Conservation (phyloP, 228 moss, liverwort and hornwort species). For the Sphagnum magellanicum region DNA sequence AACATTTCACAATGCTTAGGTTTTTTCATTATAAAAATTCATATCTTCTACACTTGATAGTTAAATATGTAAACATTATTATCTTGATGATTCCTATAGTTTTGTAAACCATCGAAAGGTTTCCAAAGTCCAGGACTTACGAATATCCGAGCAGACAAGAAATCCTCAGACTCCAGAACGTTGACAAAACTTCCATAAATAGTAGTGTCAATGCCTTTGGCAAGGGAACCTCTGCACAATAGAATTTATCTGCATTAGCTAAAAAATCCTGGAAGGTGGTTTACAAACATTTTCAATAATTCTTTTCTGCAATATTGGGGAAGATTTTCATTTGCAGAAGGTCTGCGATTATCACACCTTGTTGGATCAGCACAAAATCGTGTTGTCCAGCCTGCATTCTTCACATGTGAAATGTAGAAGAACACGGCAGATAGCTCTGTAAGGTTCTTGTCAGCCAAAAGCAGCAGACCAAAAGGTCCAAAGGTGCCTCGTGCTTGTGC, state of each 20-base stretch:
- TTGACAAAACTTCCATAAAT: constrained; percentile 60
- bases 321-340: no score
- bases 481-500: constrained; percentile 50
- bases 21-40: constrained; percentile 19
- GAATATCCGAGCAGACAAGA: constrained; percentile 59
- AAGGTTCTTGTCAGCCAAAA: constrained; percentile 36
- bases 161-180: constrained; percentile 42
- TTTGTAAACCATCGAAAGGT: no score
- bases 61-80: not conserved
- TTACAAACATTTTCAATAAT: no score
- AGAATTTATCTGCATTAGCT: no score
- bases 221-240: constrained; percentile 57
- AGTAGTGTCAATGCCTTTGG: constrained; percentile 55
- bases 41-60: not conserved
- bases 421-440: constrained; percentile 64
- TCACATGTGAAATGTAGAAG: constrained; percentile 55
- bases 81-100: no score
- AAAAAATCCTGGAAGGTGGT: no score
- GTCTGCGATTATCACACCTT: constrained; percentile 29
- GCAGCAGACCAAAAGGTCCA: constrained; percentile 84
- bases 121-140: constrained; percentile 26
- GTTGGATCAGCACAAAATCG: constrained; percentile 75
- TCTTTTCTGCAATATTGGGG: no score
- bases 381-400: constrained; percentile 42
- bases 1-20: not conserved